phyloP scores from a whole-genome alignment of 352 stramenopile species.

The Phytophthora aleatoria region DNA sequence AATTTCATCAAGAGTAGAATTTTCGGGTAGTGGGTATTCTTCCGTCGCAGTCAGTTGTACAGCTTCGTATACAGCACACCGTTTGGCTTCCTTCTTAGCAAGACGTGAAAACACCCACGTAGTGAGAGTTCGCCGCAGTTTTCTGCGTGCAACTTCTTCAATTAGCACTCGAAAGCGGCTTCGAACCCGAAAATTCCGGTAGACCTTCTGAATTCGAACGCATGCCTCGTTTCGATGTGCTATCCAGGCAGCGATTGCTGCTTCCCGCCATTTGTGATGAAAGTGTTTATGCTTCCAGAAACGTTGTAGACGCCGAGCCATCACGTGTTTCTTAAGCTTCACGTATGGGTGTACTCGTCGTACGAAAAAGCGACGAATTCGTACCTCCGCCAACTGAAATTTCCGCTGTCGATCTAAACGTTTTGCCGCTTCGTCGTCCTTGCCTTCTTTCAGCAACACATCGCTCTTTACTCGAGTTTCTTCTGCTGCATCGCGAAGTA shows the following conservation, averaged over 20 bases:
- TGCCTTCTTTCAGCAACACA: neutral
- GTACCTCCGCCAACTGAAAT: constrained; percentile 30
- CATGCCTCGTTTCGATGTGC: constrained; percentile 32
- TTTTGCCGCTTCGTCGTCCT: neutral
- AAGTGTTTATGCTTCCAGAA: constrained; percentile 49
- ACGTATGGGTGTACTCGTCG: constrained; percentile 50
- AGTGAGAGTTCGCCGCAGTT: constrained; percentile 38
- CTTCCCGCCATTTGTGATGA: constrained; percentile 33
- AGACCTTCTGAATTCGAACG: constrained; percentile 53
- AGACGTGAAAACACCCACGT: constrained; percentile 56
- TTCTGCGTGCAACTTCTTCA: constrained; percentile 45
- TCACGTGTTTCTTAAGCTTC: constrained; percentile 49
- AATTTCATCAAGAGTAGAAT: constrained; percentile 40
- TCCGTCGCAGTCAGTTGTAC: constrained; percentile 8
- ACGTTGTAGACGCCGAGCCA: constrained; percentile 45
- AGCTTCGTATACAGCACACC: constrained; percentile 33
- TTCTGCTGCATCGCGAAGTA: constrained; percentile 46
- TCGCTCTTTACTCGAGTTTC: constrained; percentile 29
- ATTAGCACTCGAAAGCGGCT: constrained; percentile 32
- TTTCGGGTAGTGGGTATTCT: constrained; percentile 4
- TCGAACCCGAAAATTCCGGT: constrained; percentile 35
- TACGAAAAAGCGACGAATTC: constrained; percentile 61
- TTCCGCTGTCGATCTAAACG: constrained; percentile 2
- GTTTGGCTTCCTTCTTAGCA: constrained; percentile 46
- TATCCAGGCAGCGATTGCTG: constrained; percentile 11